Conservation (phyloP, 2,329 filamentous ascomycete species). For the Blumeria hordei region DNA sequence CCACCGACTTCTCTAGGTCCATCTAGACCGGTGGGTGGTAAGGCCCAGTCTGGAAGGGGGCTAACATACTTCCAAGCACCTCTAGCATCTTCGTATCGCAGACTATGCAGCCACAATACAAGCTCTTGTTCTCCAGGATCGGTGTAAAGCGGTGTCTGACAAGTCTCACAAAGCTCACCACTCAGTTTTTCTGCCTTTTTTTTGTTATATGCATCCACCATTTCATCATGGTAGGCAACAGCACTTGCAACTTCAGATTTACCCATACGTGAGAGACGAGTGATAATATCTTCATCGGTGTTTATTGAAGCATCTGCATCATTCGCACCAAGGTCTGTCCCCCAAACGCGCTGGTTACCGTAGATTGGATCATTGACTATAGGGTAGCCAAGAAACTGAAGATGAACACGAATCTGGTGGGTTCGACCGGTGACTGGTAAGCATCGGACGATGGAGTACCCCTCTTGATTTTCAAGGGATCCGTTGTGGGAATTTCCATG, state of each 20-base stretch:
- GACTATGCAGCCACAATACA: constrained; percentile 79
- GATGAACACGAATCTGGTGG: constrained; percentile 81
- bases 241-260: constrained; percentile 83
- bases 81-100: constrained; percentile 63
- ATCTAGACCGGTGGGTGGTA: constrained; percentile 34
- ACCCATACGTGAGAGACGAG: constrained; percentile 66
- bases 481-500: constrained; percentile 18
- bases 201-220: constrained; percentile 76
- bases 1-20: constrained; percentile 46
- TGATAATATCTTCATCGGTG: constrained; percentile 75
- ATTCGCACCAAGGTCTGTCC: constrained; percentile 45
- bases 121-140: constrained; percentile 81
- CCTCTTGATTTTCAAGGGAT: constrained; percentile 26
- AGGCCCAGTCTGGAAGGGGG: constrained; percentile 61
- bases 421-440: constrained; percentile 82
- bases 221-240: constrained; percentile 78
- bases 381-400: constrained; percentile 83
- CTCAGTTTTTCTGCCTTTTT: constrained; percentile 85
- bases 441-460: constrained; percentile 88
- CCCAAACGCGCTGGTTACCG: constrained; percentile 82
- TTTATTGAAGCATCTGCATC: constrained; percentile 42
- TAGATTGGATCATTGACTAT: constrained; percentile 98
- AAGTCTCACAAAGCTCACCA: constrained; percentile 56
- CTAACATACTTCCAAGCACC: constrained; percentile 78
- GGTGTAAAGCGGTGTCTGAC: constrained; percentile 72